These are phyloP conservation scores for Schoenoplectus tabernaemontani DNA, from an alignment of 202 grass and related monocot genomes.

Conservation along the genomic window DNA sequence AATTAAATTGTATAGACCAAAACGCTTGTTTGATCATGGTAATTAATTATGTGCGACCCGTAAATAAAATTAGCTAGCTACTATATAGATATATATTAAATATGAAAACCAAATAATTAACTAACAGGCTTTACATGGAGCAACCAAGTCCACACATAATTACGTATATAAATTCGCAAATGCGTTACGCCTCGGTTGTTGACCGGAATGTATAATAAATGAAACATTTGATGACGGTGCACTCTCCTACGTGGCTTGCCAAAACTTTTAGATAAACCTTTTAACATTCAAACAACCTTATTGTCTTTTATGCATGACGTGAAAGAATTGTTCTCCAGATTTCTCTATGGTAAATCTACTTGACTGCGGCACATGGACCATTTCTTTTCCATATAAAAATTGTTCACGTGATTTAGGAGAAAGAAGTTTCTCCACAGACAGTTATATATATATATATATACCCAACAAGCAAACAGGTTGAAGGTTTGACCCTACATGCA, in stretches of 20 bases:
- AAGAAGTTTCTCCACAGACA: neutral
- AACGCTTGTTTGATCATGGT: too few relatives aligned
- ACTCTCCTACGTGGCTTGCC: neutral
- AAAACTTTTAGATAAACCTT: neutral
- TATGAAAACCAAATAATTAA: too few relatives aligned
- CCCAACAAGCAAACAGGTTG: neutral
- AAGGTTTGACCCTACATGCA: neutral
- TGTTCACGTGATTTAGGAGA: neutral
- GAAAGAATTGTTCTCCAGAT: neutral
- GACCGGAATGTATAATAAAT: neutral
- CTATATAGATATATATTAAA: too few relatives aligned
- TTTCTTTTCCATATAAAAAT: neutral
- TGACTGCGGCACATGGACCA: neutral
- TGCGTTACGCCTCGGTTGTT: neutral
- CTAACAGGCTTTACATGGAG: too few relatives aligned
- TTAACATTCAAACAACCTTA: neutral
- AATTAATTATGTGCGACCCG: neutral
- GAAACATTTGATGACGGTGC: neutral
- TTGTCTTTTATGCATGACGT: constrained; percentile 7
- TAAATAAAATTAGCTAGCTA: neutral
- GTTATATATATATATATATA: neutral
- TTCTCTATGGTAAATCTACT: neutral
- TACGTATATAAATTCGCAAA: neutral
- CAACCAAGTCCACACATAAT: neutral
- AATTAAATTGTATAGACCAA: neutral